phyloP scores from a whole-genome alignment of 306 rosid species.

The Pterocarpus santalinus region DNA sequence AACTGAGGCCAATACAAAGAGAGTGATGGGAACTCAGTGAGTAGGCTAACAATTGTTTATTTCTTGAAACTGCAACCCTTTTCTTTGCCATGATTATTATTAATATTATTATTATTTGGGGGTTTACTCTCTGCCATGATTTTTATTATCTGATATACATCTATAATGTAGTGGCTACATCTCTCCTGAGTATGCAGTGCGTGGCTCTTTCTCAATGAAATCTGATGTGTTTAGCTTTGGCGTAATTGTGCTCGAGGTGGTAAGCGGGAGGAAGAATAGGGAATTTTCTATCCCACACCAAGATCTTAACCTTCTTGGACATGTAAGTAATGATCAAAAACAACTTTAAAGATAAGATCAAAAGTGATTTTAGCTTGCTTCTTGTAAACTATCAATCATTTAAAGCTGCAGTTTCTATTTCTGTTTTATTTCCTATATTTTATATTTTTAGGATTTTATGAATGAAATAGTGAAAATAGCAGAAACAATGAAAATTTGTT shows the following conservation, averaged over 20 bases:
- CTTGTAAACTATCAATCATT: background rate
- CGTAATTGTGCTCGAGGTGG: conserved; percentile 55
- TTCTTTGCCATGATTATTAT: too few species aligned
- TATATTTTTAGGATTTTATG: too few species aligned
- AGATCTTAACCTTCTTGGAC: conserved; percentile 53
- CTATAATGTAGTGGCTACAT: conserved; percentile 60
- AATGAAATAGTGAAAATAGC: too few species aligned
- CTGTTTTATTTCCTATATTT: too few species aligned
- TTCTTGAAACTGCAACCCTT: background rate
- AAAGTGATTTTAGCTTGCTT: background rate
- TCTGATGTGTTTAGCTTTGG: conserved; percentile 67
- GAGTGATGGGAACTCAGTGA: conserved; percentile 15
- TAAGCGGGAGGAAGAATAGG: conserved; percentile 56
- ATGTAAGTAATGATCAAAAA: conserved; percentile 46
- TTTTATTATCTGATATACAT: background rate
- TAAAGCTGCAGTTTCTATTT: too few species aligned
- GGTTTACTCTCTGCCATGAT: background rate
- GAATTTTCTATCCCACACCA: conserved; percentile 45
- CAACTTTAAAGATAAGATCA: background rate
- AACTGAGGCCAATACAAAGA: background rate
- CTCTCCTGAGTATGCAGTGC: conserved; percentile 65
- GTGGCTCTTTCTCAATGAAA: conserved; percentile 57
- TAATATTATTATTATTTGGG: too few species aligned
- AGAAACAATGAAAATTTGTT: too few species aligned
- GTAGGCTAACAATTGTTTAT: background rate